Evolutionary conservation across 2,329 filamentous ascomycete species (phyloP), one percentile per base, ranked within the genome.

Genomic region (Colletotrichum kahawae): DNA sequence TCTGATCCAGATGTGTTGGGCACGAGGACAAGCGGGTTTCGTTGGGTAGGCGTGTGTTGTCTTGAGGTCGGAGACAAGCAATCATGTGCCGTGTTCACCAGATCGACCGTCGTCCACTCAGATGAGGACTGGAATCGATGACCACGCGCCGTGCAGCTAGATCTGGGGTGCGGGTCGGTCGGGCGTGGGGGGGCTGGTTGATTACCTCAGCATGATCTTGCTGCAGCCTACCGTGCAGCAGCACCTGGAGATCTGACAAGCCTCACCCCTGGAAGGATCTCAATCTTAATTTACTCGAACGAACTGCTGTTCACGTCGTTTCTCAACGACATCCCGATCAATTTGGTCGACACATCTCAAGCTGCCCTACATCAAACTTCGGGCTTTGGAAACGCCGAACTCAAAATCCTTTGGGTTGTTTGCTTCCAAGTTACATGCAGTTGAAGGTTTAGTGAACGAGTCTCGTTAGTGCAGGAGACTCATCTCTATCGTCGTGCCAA

Each of bases 81-180:
- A 29, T 66, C 74, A 76, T 76, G 71, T 74, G 74, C 66, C 12
- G 51, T 31, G 70, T 63, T 76, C 74, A 67, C 70, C 24, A 59
- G 70, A 68, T 76, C 51, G 31, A 12, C 51, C 9, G 65, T 74
- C 36, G 24, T 76, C 72, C 72, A 75, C 34, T 76, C 60, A 74
- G 74, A 69, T 69, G 36, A 36, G 65, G 60, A 16, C 18, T 5
- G 59, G 57, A 67, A 65, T 76, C 59, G 60, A 74, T 74, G 70
- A 76, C 71, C 70, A 74, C 70, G 65, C 65, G 69, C 69, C 56
- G 34, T 29, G 43, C 70, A 59, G 57, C 29, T 63, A 56, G 43
- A 75, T 71, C 72, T 69, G 73, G 73, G 64, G 48, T 68, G 24
- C 16, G 51, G 74, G 70, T 57, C 33, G 57, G 51, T 48, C 33